Evolutionary conservation across 2,329 filamentous ascomycete genomes (phyloP), one percentile per base, ranked within the genome.

Genomic region (Decorospora gaudefroyi): DNA sequence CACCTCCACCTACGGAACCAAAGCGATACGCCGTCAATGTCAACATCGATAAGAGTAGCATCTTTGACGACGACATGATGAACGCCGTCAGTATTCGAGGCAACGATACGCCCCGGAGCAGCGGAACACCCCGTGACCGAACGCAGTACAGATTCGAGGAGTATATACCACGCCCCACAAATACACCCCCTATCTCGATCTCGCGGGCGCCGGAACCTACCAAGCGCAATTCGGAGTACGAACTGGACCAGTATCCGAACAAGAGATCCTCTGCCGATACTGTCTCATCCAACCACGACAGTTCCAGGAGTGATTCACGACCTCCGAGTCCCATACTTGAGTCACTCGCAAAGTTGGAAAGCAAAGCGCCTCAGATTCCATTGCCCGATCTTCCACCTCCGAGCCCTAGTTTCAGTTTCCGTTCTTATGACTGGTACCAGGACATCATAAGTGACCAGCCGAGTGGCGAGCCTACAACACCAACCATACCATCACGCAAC

Each of bases 11-110:
- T n/a, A 34, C 39, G 5, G 49, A 56, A 29, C 37, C 56, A 16
- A 55, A 42, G 31, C 40, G 46, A 10, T 62, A 61, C 33, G 55
- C 59, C 3, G 44, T 62, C 18, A 62, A 62, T 8, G 59, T 62
- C 27, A 62, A 53, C 19, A 62, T 62, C 36, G 59, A 61, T 34
- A 62, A 62, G 39, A 62, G 59, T 46, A 62, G 59, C 53, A 58
- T 62, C 2, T 59, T 62, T 19, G 59, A 62, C 18, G 57, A 62
- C 16, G 44, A 55, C 13, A 52, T 54, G 47, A 57, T 57, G 35
- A 49, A 49, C n/a, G 49, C 50, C 15, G 55, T 52, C 8, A 52
- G 38, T 33, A 23, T 49, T 21, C 53, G 40, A 31, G 33, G 44
- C 18, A 42, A 46, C 29, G 46, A 47, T 25, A 44, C 54, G 31